Conservation (phyloP, 192 early-diverging fungal species). For the Backusella tarrabulga region DNA sequence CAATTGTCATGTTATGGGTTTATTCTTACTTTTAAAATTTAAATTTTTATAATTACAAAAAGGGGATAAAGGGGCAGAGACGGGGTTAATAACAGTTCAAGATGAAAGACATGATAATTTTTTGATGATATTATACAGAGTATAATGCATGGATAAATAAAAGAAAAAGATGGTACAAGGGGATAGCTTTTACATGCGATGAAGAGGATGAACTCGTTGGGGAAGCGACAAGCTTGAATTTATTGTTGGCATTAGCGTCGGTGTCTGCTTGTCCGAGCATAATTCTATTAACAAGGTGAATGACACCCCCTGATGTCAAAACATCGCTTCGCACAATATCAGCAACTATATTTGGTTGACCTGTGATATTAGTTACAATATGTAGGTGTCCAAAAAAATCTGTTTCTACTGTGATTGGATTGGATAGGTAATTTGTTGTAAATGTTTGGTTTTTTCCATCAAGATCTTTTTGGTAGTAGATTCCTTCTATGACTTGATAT, state of each 20-base stretch:
- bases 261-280: neutral
- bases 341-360: neutral
- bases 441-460: neutral
- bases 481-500: conserved; percentile 9
- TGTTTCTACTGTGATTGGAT: neutral
- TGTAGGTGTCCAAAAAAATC: neutral
- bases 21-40: conserved; percentile 1
- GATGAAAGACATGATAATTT: neutral
- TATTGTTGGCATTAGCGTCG: neutral
- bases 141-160: neutral
- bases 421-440: neutral
- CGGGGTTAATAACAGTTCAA: neutral
- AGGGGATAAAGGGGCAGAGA: neutral
- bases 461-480: conserved; percentile 9
- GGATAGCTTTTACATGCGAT: neutral
- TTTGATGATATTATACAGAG: neutral
- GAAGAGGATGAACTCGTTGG: neutral
- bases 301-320: conserved; percentile 18
- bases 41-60: neutral
- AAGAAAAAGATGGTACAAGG: neutral
- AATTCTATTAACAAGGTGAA: conserved; percentile 8
- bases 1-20: neutral
- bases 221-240: neutral
- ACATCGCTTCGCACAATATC: conserved; percentile 11
- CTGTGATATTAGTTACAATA: neutral